A percentile compares a stretch with the other conserved stretches of the same genome.
Evolutionary conservation across 1,284 basidiomycete genomes (phyloP).

Genomic region (Ustilago crameri): DNA sequence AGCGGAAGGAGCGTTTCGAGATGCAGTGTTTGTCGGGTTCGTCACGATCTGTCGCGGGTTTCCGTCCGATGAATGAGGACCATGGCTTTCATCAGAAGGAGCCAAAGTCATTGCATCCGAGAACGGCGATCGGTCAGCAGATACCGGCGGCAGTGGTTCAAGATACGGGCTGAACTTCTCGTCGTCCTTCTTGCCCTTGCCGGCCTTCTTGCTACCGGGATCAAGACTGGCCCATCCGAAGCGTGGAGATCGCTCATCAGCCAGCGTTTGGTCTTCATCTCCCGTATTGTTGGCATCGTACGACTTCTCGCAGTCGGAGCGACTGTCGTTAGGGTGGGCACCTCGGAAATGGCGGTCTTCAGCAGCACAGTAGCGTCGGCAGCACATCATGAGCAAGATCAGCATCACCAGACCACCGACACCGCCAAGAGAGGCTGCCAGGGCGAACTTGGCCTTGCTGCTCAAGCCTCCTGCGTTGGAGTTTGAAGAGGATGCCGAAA

Average conservation of each 20-base stretch:
- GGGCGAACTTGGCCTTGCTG: constrained; percentile 43
- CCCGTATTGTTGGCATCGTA: constrained; percentile 6
- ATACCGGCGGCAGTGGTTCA: constrained; percentile 18
- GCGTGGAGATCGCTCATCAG: constrained; percentile 37
- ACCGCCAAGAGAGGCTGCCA: constrained; percentile 50
- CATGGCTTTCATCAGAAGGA: constrained; percentile 33
- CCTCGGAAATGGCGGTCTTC: constrained; percentile 48
- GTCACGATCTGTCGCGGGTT: constrained; percentile 20
- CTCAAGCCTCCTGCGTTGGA: constrained; percentile 23
- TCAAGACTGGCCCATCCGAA: constrained; percentile 34
- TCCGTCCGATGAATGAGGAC: background rate
- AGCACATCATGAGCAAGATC: constrained; percentile 55
- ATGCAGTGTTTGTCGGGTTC: constrained; percentile 11
- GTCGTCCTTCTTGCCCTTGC: constrained; percentile 27
- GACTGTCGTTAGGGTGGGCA: constrained; percentile 17
- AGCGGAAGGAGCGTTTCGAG: constrained; percentile 1
- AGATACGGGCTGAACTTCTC: constrained; percentile 46
- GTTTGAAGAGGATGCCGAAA: constrained; percentile 14
- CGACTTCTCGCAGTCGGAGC: constrained; percentile 29
- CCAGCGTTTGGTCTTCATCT: constrained; percentile 53
- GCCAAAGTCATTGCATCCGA: constrained; percentile 44
- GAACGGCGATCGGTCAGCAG: constrained; percentile 29
- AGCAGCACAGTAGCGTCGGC: constrained; percentile 47
- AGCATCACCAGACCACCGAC: constrained; percentile 53
- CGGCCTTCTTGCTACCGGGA: constrained; percentile 19